Evolutionary conservation across 73 alveolate species (phyloP).

Genomic region (Tetrahymena malaccensis): DNA sequence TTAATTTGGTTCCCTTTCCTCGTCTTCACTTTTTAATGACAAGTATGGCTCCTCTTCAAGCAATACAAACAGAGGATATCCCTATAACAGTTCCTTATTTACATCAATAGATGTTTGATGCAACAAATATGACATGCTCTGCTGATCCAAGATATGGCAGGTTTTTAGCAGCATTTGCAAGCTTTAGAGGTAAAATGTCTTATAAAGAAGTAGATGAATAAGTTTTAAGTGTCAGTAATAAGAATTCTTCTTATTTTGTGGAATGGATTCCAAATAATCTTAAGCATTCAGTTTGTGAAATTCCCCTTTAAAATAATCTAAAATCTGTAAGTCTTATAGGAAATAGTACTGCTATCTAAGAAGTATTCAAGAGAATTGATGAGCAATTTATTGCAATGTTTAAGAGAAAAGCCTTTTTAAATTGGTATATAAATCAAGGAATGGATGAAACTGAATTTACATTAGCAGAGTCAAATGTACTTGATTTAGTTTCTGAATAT

Average conservation of each 20-base stretch:
- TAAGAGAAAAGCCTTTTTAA: conserved; percentile 49
- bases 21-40: conserved; percentile 47
- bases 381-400: conserved; percentile 28
- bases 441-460: conserved; percentile 80
- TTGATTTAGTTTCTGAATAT: conserved; percentile 54
- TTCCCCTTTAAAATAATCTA: not conserved
- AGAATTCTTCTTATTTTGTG: conserved; percentile 52
- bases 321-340: conserved; percentile 41
- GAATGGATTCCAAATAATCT: conserved; percentile 90
- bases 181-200: conserved; percentile 8
- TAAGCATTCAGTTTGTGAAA: conserved; percentile 79
- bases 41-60: conserved; percentile 36
- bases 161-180: conserved; percentile 39
- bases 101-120: not conserved
- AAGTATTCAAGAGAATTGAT: conserved; percentile 33
- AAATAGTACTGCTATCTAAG: conserved; percentile 9
- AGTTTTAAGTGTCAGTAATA: conserved; percentile 35
- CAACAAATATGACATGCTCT: conserved; percentile 51
- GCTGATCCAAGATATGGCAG: conserved; percentile 65
- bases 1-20: conserved; percentile 58
- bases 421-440: conserved; percentile 57
- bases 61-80: not conserved
- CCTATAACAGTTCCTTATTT: not conserved
- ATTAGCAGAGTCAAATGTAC: conserved; percentile 59
- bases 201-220: not conserved